A percentile compares a stretch with the other conserved stretches of the same genome.
These are phyloP conservation scores for Thuidium tamariscinum DNA, from an alignment of 225 moss, liverwort and hornwort species.

Conservation along the genomic window DNA sequence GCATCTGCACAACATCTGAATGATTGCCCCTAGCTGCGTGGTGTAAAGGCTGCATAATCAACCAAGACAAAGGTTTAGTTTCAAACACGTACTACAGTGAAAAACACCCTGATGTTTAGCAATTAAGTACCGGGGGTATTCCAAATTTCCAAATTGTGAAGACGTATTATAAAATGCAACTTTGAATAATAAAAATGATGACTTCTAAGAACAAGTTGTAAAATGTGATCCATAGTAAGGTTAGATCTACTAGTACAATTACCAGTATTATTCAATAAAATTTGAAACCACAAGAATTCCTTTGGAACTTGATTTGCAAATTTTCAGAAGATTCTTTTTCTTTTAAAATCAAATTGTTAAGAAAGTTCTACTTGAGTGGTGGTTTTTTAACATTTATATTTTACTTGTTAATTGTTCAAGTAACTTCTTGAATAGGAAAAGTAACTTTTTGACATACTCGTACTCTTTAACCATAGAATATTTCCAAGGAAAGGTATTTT, in stretches of 20 bases:
- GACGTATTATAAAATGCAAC: neutral
- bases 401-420: neutral
- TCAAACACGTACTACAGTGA: neutral
- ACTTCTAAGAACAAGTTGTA: too few species aligned
- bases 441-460: neutral
- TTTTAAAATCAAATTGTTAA: too few species aligned
- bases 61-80: neutral
- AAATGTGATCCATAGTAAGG: neutral
- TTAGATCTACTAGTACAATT: neutral
- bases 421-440: neutral
- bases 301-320: neutral
- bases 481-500: neutral
- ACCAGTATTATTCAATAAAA: neutral
- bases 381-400: neutral
- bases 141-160: neutral
- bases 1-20: conserved; percentile 38
- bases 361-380: neutral
- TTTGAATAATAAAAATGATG: neutral
- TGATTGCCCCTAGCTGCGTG: conserved; percentile 55
- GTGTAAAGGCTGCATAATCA: conserved; percentile 39
- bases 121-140: neutral
- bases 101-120: neutral
- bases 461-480: neutral
- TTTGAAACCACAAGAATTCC: neutral
- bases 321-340: neutral